Evolutionary conservation across 2,329 filamentous ascomycete species (phyloP).

Genomic region (Orbilia oligospora): DNA sequence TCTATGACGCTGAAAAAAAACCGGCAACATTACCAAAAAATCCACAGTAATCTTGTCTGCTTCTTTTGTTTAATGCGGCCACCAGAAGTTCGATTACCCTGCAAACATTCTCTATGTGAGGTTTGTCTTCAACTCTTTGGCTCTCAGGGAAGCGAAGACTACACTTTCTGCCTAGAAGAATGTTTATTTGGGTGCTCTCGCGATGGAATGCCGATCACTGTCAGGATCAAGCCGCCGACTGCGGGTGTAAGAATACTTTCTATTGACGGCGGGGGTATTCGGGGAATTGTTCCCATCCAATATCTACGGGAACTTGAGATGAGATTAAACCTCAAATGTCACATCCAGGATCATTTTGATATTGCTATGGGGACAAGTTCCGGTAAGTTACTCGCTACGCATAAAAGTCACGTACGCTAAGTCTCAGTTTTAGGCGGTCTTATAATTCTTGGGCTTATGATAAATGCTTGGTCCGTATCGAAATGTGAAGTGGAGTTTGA

Average conservation of each 20-base stretch:
- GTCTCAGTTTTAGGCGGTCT: background rate
- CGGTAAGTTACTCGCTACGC: background rate
- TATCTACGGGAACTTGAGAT: slow-evolving; percentile 21
- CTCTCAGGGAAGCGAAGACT: background rate
- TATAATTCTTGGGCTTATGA: slow-evolving; percentile 33
- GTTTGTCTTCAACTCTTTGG: slow-evolving; percentile 29
- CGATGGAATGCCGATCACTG: background rate
- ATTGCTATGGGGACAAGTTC: slow-evolving; percentile 25
- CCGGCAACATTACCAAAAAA: background rate
- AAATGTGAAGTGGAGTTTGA: slow-evolving; percentile 22
- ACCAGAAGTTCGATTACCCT: slow-evolving; percentile 19
- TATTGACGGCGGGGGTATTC: slow-evolving; percentile 33
- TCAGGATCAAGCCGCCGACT: slow-evolving; percentile 18
- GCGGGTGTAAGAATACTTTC: slow-evolving; percentile 21
- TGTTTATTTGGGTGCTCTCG: slow-evolving; percentile 18
- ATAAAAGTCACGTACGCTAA: background rate
- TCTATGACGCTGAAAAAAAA: slow-evolving; percentile 4
- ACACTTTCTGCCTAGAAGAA: slow-evolving; percentile 8
- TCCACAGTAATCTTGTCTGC: slow-evolving; percentile 12
- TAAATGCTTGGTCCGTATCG: slow-evolving; percentile 22
- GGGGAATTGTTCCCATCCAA: slow-evolving; percentile 21
- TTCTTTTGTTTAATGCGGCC: slow-evolving; percentile 26
- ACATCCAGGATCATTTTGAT: slow-evolving; percentile 35
- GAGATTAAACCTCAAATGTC: slow-evolving; percentile 9
- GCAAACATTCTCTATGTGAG: slow-evolving; percentile 18